Base-by-base conservation (phyloP, 129 eudicot genomes). In the Chrysanthemum makinoi region DNA sequence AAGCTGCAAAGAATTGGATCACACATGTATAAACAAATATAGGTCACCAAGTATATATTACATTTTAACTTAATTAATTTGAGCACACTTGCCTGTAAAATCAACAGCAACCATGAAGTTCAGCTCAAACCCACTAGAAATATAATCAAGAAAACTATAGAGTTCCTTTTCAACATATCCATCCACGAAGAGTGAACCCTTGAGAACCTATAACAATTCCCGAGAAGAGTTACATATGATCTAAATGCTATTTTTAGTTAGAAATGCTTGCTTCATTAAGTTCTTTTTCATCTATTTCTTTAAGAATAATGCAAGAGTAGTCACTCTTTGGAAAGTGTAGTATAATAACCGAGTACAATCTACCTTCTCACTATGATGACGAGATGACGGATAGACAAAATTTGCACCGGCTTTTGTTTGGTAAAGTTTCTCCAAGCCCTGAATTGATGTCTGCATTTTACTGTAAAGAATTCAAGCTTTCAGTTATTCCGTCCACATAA, bases 51-150 rank as follows among this genome's bases (percentile, higher is more conserved):
- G 66, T 24, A 70, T 62, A 39, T 22, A 57, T 35, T 19, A 53
- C 6, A 76, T 50, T 20, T 56, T 13, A 47, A 5, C 22, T 13
- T 56, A 17, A 65, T 60, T 63, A 13, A 5, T 30, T 19, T 17
- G 22, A 44, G 52, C 55, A 55, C 10, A 22, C 61, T 22, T 72
- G 86, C 99, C 97, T 13, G 99, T 95, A 77, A 90, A 95, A 82
- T 95, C 99, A 81, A 95, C 86, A 64, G 97, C 99, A 74, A 95
- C 99, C 99, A 95, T 87, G 73, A 90, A 95, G 84, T 86, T 95
- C 33, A 95, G 96, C 73, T 95, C 97, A 70, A 86, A 95, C 26
- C 99, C 99, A 59, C 96, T 88, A 28, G 99, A 95, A 60, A 95
- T 83, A 68, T 90, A 95, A 77, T 90, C 99, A 71, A 87, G 81